These are phyloP conservation scores for Erythrophleum ivorense DNA, from an alignment of 331 rosid genomes.

Conservation along the genomic window DNA sequence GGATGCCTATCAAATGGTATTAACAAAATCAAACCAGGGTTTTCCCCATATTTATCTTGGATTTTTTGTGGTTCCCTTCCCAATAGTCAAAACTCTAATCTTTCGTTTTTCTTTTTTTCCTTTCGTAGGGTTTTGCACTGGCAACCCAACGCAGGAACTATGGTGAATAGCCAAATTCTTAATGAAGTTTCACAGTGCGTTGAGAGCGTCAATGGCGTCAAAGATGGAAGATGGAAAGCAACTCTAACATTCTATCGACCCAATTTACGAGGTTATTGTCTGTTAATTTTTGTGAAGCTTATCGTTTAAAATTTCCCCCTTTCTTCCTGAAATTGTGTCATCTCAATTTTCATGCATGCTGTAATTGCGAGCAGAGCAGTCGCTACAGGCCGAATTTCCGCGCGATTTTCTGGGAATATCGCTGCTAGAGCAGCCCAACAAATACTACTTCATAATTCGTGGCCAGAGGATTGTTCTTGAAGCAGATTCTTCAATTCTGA, in stretches of 20 bases:
- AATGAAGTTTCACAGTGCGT: constrained; percentile 86
- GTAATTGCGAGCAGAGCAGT: constrained; percentile 41
- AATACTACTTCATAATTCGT: constrained; percentile 80
- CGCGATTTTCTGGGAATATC: constrained; percentile 84
- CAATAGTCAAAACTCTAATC: not conserved
- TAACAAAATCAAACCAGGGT: not conserved
- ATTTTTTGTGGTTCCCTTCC: not conserved
- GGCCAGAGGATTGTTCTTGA: constrained; percentile 76
- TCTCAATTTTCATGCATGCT: constrained; percentile 7
- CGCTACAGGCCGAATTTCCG: constrained; percentile 56
- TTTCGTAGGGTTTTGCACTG: constrained; percentile 83
- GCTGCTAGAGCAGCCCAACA: constrained; percentile 79
- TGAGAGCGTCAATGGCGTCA: constrained; percentile 80
- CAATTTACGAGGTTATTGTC: constrained; percentile 66
- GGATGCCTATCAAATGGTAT: constrained; percentile 58
- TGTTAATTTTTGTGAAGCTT: constrained; percentile 22
- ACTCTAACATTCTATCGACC: constrained; percentile 87
- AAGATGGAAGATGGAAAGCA: constrained; percentile 86
- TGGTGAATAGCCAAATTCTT: constrained; percentile 74
- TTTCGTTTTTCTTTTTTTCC: not conserved
- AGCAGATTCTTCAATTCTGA: constrained; percentile 72
- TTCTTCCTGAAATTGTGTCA: not conserved
- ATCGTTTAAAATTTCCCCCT: not conserved
- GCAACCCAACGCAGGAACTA: constrained; percentile 81
- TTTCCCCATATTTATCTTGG: not conserved